Base-by-base conservation (phyloP, 1,284 basidiomycete species). In the Irpex sp. region DNA sequence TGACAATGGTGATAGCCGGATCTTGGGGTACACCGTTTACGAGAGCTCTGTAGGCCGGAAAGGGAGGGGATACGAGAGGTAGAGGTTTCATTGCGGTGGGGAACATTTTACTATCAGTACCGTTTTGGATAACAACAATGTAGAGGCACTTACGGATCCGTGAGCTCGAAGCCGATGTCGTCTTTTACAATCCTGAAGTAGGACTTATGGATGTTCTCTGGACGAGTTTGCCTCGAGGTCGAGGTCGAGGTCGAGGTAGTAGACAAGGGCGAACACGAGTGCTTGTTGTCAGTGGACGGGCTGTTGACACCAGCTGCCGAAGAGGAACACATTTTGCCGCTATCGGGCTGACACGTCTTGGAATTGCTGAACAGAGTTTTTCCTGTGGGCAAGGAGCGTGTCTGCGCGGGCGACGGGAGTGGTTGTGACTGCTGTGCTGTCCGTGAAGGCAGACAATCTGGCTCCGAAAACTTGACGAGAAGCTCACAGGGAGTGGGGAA, bases 401-500 rank as follows among this genome's bases (percentile, higher is more conserved):
- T n/a, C 9, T 19, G 13, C 17, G 50, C 11, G 19, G 15, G 19
- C 50, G 50, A 51, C 9, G 13, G 7, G 50, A 51, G 50, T 4
- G 17, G 31, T 11, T 6, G 21, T 21, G 31, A 15, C 21, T 9
- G 26, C 11, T 9, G 53, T 31, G 11, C 11, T 33, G 31, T 33
- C 31, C 31, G 31, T 35, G 21, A 31, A 36, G 11, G 53, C 17
- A 9, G 53, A 31, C 8, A 15, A 31, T 69, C 69, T 58, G 67
- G 68, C n/a, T 67, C 47, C 13, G 67, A 66, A 17, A 83, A 72
- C 49, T 86, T 79, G 31, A 73, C 75, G 54, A 89, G 80, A n/a
- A 89, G 75, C 67, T 89, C 85, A 31, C 81, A 83, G 0, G 88
- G 88, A 0, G 88, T 89, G 1, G 82, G 86, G 67, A 89, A 87